Percentiles rank a stretch among this genome's conserved stretches.
Evolutionary conservation across 345 rosid species (phyloP).

Genomic region (Orychophragmus violaceus): DNA sequence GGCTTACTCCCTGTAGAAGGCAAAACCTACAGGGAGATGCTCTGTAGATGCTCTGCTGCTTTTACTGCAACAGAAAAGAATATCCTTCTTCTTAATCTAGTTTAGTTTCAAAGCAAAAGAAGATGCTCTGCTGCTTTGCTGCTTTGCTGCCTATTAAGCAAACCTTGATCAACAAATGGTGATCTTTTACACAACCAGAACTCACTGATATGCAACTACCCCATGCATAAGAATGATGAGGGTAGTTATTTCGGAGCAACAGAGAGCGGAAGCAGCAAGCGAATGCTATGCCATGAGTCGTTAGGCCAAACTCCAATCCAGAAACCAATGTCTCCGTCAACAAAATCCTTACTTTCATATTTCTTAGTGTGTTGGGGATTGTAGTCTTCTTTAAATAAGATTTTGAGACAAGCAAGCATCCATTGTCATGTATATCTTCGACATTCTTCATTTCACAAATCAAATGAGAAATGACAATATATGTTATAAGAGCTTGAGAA

Average conservation of each 20-base stretch:
- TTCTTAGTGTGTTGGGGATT: constrained; percentile 46
- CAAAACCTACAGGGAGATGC: no score
- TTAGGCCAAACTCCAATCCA: constrained; percentile 67
- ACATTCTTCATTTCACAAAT: constrained; percentile 44
- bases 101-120: constrained; percentile 53
- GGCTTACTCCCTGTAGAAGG: constrained; percentile 53
- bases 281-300: constrained; percentile 73
- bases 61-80: constrained; percentile 64
- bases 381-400: constrained; percentile 70
- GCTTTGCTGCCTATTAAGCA: constrained; percentile 53
- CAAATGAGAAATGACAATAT: constrained; percentile 12
- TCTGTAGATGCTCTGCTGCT: no score
- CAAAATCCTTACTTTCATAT: constrained; percentile 37
- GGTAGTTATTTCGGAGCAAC: constrained; percentile 64
- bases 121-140: constrained; percentile 52
- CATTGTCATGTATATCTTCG: constrained; percentile 49
- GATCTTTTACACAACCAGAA: constrained; percentile 67
- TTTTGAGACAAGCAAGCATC: constrained; percentile 63
- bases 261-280: constrained; percentile 78
- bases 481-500: constrained; percentile 9
- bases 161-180: constrained; percentile 62
- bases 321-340: constrained; percentile 71
- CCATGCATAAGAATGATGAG: constrained; percentile 59
- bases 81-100: constrained; percentile 90
- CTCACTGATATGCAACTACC: constrained; percentile 51